Evolutionary conservation across 2,329 filamentous ascomycete genomes (phyloP).

Genomic region (Pyricularia sp.): DNA sequence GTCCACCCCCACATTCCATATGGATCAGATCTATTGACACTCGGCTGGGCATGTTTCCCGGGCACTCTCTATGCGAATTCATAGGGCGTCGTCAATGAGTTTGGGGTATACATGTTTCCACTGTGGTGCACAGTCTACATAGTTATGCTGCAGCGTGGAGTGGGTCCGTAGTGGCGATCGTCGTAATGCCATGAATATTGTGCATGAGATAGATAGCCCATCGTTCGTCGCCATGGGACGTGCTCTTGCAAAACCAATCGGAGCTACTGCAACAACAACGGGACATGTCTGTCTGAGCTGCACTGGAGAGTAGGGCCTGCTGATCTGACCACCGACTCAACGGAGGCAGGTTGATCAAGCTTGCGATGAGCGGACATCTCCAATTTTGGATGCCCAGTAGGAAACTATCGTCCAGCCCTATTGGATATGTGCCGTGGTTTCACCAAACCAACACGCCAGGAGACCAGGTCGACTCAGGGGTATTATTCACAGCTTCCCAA

Average conservation of each 20-base stretch:
- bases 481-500: background rate
- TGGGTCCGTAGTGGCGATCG: background rate
- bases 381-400: background rate
- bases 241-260: background rate
- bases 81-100: background rate
- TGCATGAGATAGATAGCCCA: background rate
- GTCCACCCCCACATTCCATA: background rate
- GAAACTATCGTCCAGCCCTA: background rate
- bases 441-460: background rate
- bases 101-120: background rate
- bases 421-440: background rate
- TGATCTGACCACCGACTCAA: background rate
- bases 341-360: background rate
- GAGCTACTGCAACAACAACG: background rate
- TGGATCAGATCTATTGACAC: background rate
- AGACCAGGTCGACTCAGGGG: background rate
- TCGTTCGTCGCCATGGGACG: no score
- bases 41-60: background rate
- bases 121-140: background rate
- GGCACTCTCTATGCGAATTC: background rate
- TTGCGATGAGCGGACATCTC: background rate
- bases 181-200: background rate
- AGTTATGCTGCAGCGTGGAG: background rate
- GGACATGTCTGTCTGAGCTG: background rate
- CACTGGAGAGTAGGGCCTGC: background rate